Percentiles rank a stretch among this genome's conserved stretches.
Conservation (phyloP, 192 early-diverging fungal genomes). For the Backusella liffmaniae region DNA sequence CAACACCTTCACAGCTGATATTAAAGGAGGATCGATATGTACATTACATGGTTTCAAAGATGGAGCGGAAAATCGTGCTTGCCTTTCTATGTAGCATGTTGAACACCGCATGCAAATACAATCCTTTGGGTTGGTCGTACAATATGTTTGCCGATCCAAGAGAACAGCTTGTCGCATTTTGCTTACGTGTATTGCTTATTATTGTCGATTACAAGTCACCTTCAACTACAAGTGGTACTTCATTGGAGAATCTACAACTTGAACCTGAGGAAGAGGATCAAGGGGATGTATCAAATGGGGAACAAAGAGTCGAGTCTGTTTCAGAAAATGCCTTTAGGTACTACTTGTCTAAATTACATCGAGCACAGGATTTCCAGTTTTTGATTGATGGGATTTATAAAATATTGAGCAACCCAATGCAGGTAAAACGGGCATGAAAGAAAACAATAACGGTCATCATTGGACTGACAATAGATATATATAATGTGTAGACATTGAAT, state of each 20-base stretch:
- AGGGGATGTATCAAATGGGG: background rate
- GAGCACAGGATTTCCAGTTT: constrained; percentile 82
- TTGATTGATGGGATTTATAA: constrained; percentile 73
- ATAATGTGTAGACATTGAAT: constrained; percentile 47
- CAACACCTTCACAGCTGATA: constrained; percentile 45
- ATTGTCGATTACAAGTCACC: constrained; percentile 68
- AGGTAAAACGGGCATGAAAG: constrained; percentile 15
- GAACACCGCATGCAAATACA: constrained; percentile 80
- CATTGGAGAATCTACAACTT: background rate
- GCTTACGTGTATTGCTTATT: constrained; percentile 62
- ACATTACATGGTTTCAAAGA: constrained; percentile 44
- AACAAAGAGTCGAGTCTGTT: background rate
- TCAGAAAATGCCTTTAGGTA: constrained; percentile 73
- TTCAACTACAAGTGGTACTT: background rate
- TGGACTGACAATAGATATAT: background rate
- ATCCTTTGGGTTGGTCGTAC: constrained; percentile 84
- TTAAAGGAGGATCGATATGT: constrained; percentile 59
- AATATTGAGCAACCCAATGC: constrained; percentile 79
- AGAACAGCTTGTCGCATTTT: constrained; percentile 70
- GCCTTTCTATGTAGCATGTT: constrained; percentile 84
- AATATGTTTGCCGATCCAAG: constrained; percentile 69
- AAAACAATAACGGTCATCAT: background rate
- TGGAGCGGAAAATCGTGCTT: constrained; percentile 70
- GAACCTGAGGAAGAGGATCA: background rate
- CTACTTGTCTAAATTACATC: constrained; percentile 80